Evolutionary conservation across 129 eudicot species (phyloP).

Genomic region (Pseudognaphalium luteoalbum): DNA sequence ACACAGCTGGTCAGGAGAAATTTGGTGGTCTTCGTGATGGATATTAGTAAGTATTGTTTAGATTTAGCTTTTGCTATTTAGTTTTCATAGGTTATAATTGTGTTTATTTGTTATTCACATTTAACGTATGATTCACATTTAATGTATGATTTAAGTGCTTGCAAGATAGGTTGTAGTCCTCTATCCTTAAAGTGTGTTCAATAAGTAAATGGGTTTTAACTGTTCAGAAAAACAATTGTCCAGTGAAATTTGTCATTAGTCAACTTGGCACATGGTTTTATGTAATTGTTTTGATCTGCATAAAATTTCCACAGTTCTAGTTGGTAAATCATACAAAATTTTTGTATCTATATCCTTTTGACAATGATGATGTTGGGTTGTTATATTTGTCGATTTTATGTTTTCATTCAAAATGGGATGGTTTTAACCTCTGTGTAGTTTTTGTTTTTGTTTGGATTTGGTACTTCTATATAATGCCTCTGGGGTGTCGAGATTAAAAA

Average conservation of each 20-base stretch:
- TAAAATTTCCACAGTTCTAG: not conserved
- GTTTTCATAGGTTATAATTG: not conserved
- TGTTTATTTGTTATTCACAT: not conserved
- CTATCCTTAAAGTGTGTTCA: no score
- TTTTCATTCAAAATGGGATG: not conserved
- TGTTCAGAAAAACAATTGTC: not conserved
- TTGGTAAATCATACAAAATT: not conserved
- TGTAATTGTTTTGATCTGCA: not conserved
- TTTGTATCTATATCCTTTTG: no score
- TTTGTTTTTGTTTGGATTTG: not conserved
- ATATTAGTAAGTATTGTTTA: conserved; percentile 39
- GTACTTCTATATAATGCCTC: not conserved
- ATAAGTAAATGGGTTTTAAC: no score
- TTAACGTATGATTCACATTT: no score
- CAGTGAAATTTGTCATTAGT: not conserved
- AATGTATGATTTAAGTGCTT: no score
- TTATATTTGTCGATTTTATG: no score
- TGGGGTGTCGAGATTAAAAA: no score
- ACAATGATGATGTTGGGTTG: no score
- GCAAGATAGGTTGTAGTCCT: no score
- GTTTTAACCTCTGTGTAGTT: not conserved
- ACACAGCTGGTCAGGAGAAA: conserved; percentile 65
- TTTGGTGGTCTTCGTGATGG: conserved; percentile 62
- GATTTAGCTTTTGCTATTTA: not conserved
- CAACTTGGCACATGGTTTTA: not conserved